These are phyloP conservation scores for Ascodesmis nigricans DNA, from an alignment of 495 filamentous ascomycete species.

Conservation along the genomic window DNA sequence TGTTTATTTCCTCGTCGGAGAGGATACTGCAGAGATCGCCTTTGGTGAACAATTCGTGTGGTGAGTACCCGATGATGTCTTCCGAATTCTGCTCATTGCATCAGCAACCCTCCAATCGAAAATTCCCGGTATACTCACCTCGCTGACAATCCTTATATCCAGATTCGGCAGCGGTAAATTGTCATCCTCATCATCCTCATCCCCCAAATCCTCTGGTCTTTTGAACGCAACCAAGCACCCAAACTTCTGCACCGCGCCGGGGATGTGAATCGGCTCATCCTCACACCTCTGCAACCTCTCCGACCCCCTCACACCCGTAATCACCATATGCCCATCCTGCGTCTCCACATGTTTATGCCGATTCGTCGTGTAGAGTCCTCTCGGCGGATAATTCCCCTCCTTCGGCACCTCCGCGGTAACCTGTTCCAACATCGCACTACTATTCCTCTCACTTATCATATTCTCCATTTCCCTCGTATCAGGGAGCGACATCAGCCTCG, in stretches of 20 bases:
- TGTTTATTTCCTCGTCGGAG: slow-evolving; percentile 60
- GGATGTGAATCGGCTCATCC: slow-evolving; percentile 83
- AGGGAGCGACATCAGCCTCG: too few species aligned
- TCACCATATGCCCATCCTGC: slow-evolving; percentile 61
- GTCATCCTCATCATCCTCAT: too few species aligned
- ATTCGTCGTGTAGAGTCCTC: slow-evolving; percentile 32
- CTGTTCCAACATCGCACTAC: neutral
- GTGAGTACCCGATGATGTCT: slow-evolving; percentile 54
- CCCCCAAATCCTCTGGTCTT: slow-evolving; percentile 40
- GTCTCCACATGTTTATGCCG: slow-evolving; percentile 66
- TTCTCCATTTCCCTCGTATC: slow-evolving; percentile 1
- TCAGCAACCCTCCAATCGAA: too few species aligned
- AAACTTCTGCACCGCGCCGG: slow-evolving; percentile 75
- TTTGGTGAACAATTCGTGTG: slow-evolving; percentile 52
- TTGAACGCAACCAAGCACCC: slow-evolving; percentile 57
- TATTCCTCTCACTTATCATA: neutral
- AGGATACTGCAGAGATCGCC: slow-evolving; percentile 61
- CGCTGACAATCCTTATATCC: slow-evolving; percentile 57
- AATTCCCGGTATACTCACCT: slow-evolving; percentile 23
- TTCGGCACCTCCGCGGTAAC: neutral
- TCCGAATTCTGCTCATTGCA: slow-evolving; percentile 41
- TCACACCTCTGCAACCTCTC: slow-evolving; percentile 55
- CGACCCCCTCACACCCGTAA: slow-evolving; percentile 44
- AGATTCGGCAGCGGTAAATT: too few species aligned
- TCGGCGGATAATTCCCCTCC: slow-evolving; percentile 7